Evolutionary conservation across 352 stramenopile species (phyloP).

Genomic region (Pythium scleroteichum): DNA sequence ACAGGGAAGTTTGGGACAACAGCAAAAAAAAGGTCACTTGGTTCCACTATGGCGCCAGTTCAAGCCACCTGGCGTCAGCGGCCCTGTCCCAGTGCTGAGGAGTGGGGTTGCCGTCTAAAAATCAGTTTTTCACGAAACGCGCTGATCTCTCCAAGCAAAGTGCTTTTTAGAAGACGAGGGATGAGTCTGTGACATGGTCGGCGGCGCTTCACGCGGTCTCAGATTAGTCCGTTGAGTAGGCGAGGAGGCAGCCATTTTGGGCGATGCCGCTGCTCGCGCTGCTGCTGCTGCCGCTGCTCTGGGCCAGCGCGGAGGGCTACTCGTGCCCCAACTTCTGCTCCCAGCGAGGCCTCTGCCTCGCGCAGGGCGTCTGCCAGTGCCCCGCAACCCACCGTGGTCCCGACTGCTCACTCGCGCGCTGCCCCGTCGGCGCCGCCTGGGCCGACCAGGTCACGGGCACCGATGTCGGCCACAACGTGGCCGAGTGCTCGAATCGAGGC

Average conservation of each 20-base stretch:
- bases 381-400: conserved; percentile 44
- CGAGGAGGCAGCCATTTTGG: background rate
- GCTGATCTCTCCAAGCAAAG: too few species aligned
- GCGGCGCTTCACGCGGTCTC: background rate
- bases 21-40: conserved; percentile 22
- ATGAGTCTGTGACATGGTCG: background rate
- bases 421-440: conserved; percentile 71
- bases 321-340: conserved; percentile 77
- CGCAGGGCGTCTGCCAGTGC: conserved; percentile 59
- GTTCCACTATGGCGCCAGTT: conserved; percentile 10
- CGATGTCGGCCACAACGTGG: conserved; percentile 80
- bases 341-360: conserved; percentile 57
- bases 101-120: too few species aligned
- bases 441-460: conserved; percentile 54
- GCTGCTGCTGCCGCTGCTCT: conserved; percentile 12
- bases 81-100: background rate
- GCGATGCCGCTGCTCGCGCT: background rate
- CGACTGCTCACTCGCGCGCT: conserved; percentile 72
- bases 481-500: conserved; percentile 88
- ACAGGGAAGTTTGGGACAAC: too few species aligned
- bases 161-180: too few species aligned
- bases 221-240: conserved; percentile 13
- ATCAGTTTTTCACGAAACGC: too few species aligned
- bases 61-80: background rate
- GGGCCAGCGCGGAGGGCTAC: conserved; percentile 21